Conservation (phyloP, 2,329 filamentous ascomycete genomes). For the Periconia macrospinosa region DNA sequence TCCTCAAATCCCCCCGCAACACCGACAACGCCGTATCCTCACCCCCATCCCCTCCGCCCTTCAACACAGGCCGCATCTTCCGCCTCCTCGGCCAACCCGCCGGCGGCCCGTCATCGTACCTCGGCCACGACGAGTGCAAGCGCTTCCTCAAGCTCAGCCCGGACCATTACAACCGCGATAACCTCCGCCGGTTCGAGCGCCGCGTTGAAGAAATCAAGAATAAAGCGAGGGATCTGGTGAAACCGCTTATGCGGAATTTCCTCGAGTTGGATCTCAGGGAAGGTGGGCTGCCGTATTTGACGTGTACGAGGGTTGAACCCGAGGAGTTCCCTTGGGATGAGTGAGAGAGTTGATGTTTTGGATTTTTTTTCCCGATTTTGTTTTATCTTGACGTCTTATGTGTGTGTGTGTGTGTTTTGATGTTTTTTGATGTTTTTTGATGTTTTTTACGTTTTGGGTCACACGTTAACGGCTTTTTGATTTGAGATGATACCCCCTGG, state of each 20-base stretch:
- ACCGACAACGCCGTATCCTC: slow-evolving; percentile 21
- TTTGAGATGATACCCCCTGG: no score
- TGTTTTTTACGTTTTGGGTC: no score
- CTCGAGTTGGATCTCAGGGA: slow-evolving; percentile 74
- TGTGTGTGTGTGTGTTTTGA: no score
- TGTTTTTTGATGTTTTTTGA: no score
- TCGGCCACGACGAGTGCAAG: slow-evolving; percentile 86
- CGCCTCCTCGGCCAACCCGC: slow-evolving; percentile 66
- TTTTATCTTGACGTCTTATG: no score
- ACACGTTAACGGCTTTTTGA: no score
- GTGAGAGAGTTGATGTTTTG: no score
- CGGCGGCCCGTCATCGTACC: slow-evolving; percentile 64
- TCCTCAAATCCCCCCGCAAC: slow-evolving; percentile 48
- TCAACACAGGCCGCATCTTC: slow-evolving; percentile 73
- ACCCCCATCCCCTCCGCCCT: slow-evolving; percentile 45
- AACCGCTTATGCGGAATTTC: slow-evolving; percentile 81
- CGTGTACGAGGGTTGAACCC: slow-evolving; percentile 64
- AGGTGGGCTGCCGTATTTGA: slow-evolving; percentile 62
- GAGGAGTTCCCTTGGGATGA: slow-evolving; percentile 66
- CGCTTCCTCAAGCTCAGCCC: slow-evolving; percentile 82
- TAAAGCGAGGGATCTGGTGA: slow-evolving; percentile 78
- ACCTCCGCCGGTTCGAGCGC: slow-evolving; percentile 80
- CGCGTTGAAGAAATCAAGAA: slow-evolving; percentile 86
- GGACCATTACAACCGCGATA: slow-evolving; percentile 84
- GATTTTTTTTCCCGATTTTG: no score